A percentile compares a stretch with the other conserved stretches of the same genome.
These are phyloP conservation scores for Nothopassalora personata DNA, from an alignment of 2,329 filamentous ascomycete genomes.

Conservation along the genomic window DNA sequence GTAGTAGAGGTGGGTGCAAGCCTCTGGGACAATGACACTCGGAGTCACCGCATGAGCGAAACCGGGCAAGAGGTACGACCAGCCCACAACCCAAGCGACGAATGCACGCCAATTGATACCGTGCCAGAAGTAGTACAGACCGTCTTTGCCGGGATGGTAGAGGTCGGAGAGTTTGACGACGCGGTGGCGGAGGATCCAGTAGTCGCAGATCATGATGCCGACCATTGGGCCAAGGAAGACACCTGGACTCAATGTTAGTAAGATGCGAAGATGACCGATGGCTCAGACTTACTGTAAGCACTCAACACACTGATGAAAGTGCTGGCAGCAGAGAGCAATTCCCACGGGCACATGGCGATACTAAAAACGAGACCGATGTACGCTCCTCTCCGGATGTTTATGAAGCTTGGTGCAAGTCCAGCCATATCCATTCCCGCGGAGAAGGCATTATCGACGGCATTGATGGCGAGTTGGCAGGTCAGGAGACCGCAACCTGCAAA, in stretches of 20 bases:
- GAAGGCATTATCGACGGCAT: slow-evolving; percentile 45
- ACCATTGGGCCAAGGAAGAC: slow-evolving; percentile 44
- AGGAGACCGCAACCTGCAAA: slow-evolving; percentile 45
- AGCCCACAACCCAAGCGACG: slow-evolving; percentile 37
- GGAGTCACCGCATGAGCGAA: slow-evolving; percentile 44
- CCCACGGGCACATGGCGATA: slow-evolving; percentile 48
- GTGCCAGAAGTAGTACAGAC: slow-evolving; percentile 40
- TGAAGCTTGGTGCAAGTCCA: slow-evolving; percentile 47
- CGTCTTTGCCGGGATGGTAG: slow-evolving; percentile 34
- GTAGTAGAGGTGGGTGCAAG: slow-evolving; percentile 39
- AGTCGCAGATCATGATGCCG: slow-evolving; percentile 44
- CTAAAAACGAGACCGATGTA: slow-evolving; percentile 45
- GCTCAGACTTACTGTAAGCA: slow-evolving; percentile 32
- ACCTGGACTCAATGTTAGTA: neutral
- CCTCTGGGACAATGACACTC: slow-evolving; percentile 33
- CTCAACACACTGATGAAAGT: slow-evolving; percentile 46
- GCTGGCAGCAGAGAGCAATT: slow-evolving; percentile 43
- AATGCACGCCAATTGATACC: slow-evolving; percentile 45
- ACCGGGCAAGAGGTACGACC: slow-evolving; percentile 21
- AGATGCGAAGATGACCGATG: neutral
- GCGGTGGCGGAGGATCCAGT: slow-evolving; percentile 39
- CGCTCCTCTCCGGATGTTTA: slow-evolving; percentile 53
- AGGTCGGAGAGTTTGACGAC: slow-evolving; percentile 42
- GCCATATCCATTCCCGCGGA: slow-evolving; percentile 53
- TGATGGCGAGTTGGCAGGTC: slow-evolving; percentile 43